These are phyloP conservation scores for Ophiostoma sp. DNA, from an alignment of 2,329 filamentous ascomycete genomes.

Conservation along the genomic window DNA sequence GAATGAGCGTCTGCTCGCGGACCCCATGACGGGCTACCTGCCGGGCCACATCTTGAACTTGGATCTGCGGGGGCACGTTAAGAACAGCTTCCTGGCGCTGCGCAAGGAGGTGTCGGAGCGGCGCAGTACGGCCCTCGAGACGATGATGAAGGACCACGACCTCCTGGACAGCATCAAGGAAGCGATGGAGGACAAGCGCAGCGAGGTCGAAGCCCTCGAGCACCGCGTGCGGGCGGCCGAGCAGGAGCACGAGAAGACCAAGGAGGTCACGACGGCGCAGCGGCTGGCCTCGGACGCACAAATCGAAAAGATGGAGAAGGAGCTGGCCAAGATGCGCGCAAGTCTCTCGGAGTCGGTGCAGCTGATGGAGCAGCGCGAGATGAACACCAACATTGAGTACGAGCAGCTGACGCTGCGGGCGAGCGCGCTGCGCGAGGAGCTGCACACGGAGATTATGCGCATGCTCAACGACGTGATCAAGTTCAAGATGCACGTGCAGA, in stretches of 20 bases:
- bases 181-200: constrained; percentile 91
- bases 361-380: constrained; percentile 89
- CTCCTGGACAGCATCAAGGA: constrained; percentile 93
- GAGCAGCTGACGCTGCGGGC: constrained; percentile 87
- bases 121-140: constrained; percentile 76
- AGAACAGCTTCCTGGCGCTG: constrained; percentile 72
- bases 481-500: constrained; percentile 97
- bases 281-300: constrained; percentile 88
- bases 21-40: constrained; percentile 82
- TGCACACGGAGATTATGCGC: constrained; percentile 95
- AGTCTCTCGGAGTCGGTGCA: constrained; percentile 84
- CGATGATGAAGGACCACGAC: constrained; percentile 93
- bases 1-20: constrained; percentile 77
- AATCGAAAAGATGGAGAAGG: constrained; percentile 98
- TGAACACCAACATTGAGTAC: constrained; percentile 97
- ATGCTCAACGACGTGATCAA: constrained; percentile 97
- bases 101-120: constrained; percentile 92
- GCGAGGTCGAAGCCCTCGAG: constrained; percentile 87
- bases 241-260: constrained; percentile 91
- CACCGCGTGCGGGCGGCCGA: constrained; percentile 85
- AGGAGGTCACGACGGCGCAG: constrained; percentile 81
- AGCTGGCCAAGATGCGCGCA: constrained; percentile 88
- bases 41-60: constrained; percentile 85
- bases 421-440: constrained; percentile 83
- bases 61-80: constrained; percentile 80